Evolutionary conservation across 1,284 basidiomycete species (phyloP).

Genomic region (Apiotrichum laibachii): DNA sequence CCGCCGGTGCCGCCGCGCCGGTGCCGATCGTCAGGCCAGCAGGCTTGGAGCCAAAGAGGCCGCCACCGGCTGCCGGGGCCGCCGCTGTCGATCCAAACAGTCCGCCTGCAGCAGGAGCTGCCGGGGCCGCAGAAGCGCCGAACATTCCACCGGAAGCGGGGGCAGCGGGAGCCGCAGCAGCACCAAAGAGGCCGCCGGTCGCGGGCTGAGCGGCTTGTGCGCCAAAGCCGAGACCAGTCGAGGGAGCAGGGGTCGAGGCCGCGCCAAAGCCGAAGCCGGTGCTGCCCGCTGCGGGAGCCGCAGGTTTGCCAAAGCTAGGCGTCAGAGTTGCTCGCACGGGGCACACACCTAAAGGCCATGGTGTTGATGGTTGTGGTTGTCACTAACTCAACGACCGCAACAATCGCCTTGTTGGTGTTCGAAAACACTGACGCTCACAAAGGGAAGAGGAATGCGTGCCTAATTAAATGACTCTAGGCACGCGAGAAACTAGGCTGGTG

Average conservation of each 20-base stretch:
- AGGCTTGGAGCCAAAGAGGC: conserved; percentile 2
- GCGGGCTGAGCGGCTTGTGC: not conserved
- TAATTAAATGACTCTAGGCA: too few species aligned
- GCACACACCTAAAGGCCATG: conserved; percentile 1
- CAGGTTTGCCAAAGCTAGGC: conserved; percentile 1
- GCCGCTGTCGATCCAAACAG: conserved; percentile 15
- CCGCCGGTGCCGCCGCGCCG: too few species aligned
- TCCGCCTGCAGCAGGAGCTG: conserved; percentile 9
- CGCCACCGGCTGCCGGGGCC: not conserved
- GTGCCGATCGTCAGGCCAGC: not conserved
- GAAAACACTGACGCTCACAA: not conserved
- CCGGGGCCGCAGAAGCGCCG: conserved; percentile 20
- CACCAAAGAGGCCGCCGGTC: too few species aligned
- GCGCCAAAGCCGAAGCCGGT: conserved; percentile 23
- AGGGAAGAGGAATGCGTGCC: too few species aligned
- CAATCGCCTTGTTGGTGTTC: not conserved
- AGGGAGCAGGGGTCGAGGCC: not conserved
- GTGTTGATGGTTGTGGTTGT: not conserved
- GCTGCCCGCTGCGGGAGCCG: conserved; percentile 9
- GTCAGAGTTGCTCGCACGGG: conserved; percentile 4
- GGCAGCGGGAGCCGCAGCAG: not conserved
- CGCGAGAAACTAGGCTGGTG: too few species aligned
- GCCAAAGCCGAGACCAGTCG: conserved; percentile 1
- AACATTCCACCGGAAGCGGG: conserved; percentile 13
- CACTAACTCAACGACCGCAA: not conserved